Base-by-base conservation (phyloP, 1,284 basidiomycete species). In the Meira nashicola region DNA sequence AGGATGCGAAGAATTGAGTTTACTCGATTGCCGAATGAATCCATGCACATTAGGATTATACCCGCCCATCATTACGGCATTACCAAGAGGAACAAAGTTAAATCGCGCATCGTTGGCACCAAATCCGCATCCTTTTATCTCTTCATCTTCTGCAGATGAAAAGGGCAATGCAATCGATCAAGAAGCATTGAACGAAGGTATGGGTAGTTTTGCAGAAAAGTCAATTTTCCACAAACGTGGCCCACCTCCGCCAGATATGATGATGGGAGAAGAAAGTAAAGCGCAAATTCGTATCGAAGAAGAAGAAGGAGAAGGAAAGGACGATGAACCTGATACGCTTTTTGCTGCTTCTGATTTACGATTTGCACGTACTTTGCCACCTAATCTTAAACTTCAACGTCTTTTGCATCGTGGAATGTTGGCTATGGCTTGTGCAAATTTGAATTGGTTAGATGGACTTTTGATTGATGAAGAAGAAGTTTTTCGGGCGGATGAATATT, bases 1-100 rank as follows among this genome's bases (percentile, higher is more conserved):
- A 7, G 71, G 64, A 15, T 54, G 71, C 25, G 5, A 50, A 1
- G 67, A 70, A 59, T 65, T 78, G 44, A 60, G 63, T 37, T 71
- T 76, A 38, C 57, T 76, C 5, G 75, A 77, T 51, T 59, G 58
- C 17, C 67, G 75, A 6, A 71, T 66, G 46, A 77, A 77, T 39
- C 74, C 76, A 4, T 74, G 71, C 56, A 76, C 74, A 15, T 62
- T 74, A 14, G 71, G 76, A 9, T 59, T 77, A 19, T 77, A 77
- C 39, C 70, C 76, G 19, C 76, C 76, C 10, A 48, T 75, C 11
- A 53, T 76, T 7, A 53, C 66, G 0, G 63, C 51, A 37, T 9
- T 38, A 8, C 19, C 15, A 19, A 15, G 23, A 19, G 17, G 28
- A 14, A 15, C n/a, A 25, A 25, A 44, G 39, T 17, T 53, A 4